Conservation (phyloP, 805 yeast species). For the Spencermartinsiella europaea region DNA sequence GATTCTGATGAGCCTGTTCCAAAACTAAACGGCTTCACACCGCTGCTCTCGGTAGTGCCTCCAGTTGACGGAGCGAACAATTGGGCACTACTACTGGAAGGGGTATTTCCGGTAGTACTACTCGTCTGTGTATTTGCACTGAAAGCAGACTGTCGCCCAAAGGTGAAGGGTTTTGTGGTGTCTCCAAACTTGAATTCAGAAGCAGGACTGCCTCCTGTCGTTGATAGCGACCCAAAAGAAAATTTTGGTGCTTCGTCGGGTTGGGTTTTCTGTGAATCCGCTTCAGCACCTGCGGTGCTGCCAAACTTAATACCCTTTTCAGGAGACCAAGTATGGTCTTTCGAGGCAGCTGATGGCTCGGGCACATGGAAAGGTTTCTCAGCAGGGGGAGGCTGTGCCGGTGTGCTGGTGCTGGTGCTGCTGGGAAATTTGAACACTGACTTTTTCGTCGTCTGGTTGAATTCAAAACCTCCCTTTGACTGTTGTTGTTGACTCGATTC, state of each 20-base stretch:
- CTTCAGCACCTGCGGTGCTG: slow-evolving; percentile 16
- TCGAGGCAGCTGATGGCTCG: slow-evolving; percentile 1
- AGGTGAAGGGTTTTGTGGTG: slow-evolving; percentile 1
- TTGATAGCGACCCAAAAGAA: neutral
- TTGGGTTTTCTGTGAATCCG: slow-evolving; percentile 2
- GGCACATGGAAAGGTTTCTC: slow-evolving; percentile 10
- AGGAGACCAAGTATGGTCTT: slow-evolving; percentile 29
- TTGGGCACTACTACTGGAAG: too few species aligned
- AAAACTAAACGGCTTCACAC: slow-evolving; percentile 2
- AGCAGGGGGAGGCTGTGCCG: slow-evolving; percentile 15
- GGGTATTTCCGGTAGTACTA: too few species aligned
- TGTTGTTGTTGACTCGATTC: slow-evolving; percentile 18
- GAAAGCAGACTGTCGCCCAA: too few species aligned
- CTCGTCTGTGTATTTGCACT: too few species aligned
- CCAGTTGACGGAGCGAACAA: too few species aligned
- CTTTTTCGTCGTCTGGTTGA: slow-evolving; percentile 23
- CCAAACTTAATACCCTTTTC: slow-evolving; percentile 31
- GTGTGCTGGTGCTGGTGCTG: slow-evolving; percentile 2
- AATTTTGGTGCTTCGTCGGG: neutral
- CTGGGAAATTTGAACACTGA: slow-evolving; percentile 10
- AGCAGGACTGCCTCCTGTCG: too few species aligned
- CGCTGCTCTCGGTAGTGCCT: neutral
- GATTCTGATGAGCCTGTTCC: neutral
- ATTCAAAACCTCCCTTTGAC: slow-evolving; percentile 29
- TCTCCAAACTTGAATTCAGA: slow-evolving; percentile 7